Base-by-base conservation (phyloP, 345 rosid genomes). In the Melaleuca quinquenervia region DNA sequence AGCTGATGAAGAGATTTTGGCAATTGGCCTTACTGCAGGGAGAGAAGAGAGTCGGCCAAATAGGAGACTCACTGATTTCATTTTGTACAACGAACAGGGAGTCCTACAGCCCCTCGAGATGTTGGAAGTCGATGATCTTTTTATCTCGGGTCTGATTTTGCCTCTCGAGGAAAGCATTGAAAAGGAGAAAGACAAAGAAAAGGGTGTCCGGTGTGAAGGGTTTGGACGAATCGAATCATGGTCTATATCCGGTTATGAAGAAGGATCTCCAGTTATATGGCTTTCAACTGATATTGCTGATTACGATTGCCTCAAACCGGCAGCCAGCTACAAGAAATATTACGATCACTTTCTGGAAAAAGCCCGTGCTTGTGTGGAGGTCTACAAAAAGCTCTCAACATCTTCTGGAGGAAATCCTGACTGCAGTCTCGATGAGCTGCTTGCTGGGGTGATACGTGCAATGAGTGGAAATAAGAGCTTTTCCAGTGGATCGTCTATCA, bases 221-320 rank as follows among this genome's bases (percentile, higher is more conserved):
- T 94, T 91, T 85, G 95, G 93, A 27, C 89, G 93, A 24, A 85
- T 92, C 6, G 94, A 94, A 87, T 24, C 88, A 10, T 95, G 96
- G 96, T 50, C 80, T 82, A 94, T 95, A 21, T 93, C 98, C 64
- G 98, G 96, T 5, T 95, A 91, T 51, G 96, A 94, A 88, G 95
- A 92, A 49, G 96, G 95, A 6, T 90, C 86, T 1, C 96, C 96
- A 0, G 93, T 93, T 24, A 74, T 95, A n/a, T 94, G 95, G 98
- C 85, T 95, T 20, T 92, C 95, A 0, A 95, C 96, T 9, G 93
- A 92, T 14, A 21, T 89, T 78, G 95, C 96, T 8, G 92, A 92
- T 86, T 95, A 95, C 14, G 90, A 88, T 49, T 95, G 96, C 41
- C 22, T 86, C 58, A 94, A 94, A 84, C 96, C 98, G 11, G 89